Evolutionary conservation across 768 basidiomycete species (phyloP).

Genomic region (Tylopilus vinaceipallidus): DNA sequence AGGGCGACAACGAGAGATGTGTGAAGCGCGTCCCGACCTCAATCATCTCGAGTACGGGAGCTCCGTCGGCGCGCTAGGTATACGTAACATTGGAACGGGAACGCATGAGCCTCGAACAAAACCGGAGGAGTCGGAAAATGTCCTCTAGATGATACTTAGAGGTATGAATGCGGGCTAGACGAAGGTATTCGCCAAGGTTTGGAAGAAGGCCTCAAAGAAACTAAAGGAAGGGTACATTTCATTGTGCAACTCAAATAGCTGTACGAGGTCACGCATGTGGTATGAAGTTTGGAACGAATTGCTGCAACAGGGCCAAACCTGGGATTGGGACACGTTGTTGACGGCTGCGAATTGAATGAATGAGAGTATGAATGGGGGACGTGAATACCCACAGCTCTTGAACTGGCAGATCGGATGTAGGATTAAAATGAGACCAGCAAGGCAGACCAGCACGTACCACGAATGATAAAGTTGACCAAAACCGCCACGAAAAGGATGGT

Average conservation of each 20-base stretch:
- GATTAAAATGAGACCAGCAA: conserved; percentile 3
- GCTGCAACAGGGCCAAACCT: conserved; percentile 25
- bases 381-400: conserved; percentile 53
- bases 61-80: too few relatives aligned
- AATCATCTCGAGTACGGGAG: too few relatives aligned
- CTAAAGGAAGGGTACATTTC: neutral
- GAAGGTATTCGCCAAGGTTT: neutral
- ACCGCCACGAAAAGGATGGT: conserved; percentile 83
- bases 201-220: neutral
- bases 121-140: too few relatives aligned
- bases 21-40: too few relatives aligned
- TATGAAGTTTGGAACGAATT: conserved; percentile 19
- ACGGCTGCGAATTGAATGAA: conserved; percentile 16
- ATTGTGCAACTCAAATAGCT: neutral
- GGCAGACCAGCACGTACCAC: conserved; percentile 52
- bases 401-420: conserved; percentile 36
- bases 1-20: neutral
- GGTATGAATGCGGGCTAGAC: too few relatives aligned
- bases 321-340: conserved; percentile 30
- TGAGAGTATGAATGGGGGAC: neutral
- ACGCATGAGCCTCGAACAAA: too few relatives aligned
- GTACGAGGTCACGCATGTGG: conserved; percentile 10
- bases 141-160: too few relatives aligned
- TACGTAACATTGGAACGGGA: too few relatives aligned
- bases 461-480: conserved; percentile 82